Conservation (phyloP, 768 basidiomycete genomes). For the Mycena maculata region DNA sequence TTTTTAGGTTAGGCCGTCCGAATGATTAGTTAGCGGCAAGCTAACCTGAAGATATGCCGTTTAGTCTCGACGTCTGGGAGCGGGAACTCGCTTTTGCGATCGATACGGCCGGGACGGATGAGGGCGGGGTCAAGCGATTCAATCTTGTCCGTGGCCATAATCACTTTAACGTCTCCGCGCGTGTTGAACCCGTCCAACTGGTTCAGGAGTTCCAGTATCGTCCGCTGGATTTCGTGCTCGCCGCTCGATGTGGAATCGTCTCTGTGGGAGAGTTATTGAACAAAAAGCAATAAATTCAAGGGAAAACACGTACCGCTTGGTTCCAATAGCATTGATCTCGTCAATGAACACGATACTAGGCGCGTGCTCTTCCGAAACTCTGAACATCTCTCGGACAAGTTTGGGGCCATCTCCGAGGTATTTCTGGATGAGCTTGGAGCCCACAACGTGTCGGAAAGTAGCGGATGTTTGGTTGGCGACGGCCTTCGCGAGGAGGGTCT, state of each 20-base stretch:
- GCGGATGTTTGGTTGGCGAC: slow-evolving; percentile 99
- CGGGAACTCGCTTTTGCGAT: slow-evolving; percentile 98
- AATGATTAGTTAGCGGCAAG: slow-evolving; percentile 4
- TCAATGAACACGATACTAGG: slow-evolving; percentile 99
- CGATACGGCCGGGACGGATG: slow-evolving; percentile 98
- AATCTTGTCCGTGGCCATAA: slow-evolving; percentile 99
- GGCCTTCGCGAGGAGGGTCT: slow-evolving; percentile 96
- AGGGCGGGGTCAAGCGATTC: slow-evolving; percentile 97
- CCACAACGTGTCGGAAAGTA: slow-evolving; percentile 96
- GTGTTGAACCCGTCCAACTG: slow-evolving; percentile 99
- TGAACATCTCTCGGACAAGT: slow-evolving; percentile 96
- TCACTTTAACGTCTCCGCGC: slow-evolving; percentile 98
- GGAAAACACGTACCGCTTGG: slow-evolving; percentile 82
- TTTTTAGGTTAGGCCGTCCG: slow-evolving; percentile 23
- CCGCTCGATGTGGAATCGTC: slow-evolving; percentile 99
- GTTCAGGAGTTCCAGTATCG: slow-evolving; percentile 98
- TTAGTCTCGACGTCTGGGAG: slow-evolving; percentile 99
- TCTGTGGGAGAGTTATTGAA: slow-evolving; percentile 51
- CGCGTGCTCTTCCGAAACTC: slow-evolving; percentile 96
- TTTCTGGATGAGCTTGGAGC: slow-evolving; percentile 98
- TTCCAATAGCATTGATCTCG: slow-evolving; percentile 98
- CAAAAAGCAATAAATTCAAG: background rate
- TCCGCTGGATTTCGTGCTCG: slow-evolving; percentile 98
- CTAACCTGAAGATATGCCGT: slow-evolving; percentile 94
- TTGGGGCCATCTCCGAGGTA: slow-evolving; percentile 99